These are phyloP conservation scores for Pilaira anomala DNA, from an alignment of 192 early-diverging fungal genomes.

Conservation along the genomic window DNA sequence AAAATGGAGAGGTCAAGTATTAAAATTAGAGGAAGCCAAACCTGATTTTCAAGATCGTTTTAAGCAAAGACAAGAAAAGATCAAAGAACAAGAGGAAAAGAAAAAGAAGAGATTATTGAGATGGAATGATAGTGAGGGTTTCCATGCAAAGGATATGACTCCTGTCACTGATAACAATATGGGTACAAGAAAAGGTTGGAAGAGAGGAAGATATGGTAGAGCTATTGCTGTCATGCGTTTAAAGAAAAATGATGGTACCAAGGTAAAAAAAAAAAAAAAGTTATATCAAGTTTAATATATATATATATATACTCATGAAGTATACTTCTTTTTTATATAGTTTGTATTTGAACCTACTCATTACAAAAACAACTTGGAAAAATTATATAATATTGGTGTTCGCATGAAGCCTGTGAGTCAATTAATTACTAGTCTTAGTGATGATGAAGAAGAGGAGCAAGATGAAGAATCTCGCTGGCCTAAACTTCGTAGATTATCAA, in stretches of 20 bases:
- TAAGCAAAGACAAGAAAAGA: constrained; percentile 45
- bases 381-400: constrained; percentile 45
- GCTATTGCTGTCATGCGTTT: constrained; percentile 69
- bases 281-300: constrained; percentile 36
- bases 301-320: neutral
- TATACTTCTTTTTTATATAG: constrained; percentile 12
- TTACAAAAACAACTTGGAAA: constrained; percentile 63
- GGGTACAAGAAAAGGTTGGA: constrained; percentile 63
- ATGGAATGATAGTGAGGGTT: constrained; percentile 39
- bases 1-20: constrained; percentile 79
- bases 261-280: constrained; percentile 42
- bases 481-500: no score
- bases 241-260: constrained; percentile 49
- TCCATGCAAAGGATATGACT: constrained; percentile 62
- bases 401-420: constrained; percentile 32
- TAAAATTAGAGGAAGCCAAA: constrained; percentile 82
- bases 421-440: constrained; percentile 24
- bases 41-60: constrained; percentile 58
- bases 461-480: constrained; percentile 2
- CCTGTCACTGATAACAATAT: constrained; percentile 69
- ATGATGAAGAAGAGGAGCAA: constrained; percentile 6
- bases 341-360: constrained; percentile 66
- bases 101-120: constrained; percentile 43
- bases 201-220: constrained; percentile 64
- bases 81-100: constrained; percentile 35